Percentiles rank a stretch among this genome's conserved stretches.
Conservation (phyloP, 2,329 filamentous ascomycete species). For the Chrysoporthe cubensis region DNA sequence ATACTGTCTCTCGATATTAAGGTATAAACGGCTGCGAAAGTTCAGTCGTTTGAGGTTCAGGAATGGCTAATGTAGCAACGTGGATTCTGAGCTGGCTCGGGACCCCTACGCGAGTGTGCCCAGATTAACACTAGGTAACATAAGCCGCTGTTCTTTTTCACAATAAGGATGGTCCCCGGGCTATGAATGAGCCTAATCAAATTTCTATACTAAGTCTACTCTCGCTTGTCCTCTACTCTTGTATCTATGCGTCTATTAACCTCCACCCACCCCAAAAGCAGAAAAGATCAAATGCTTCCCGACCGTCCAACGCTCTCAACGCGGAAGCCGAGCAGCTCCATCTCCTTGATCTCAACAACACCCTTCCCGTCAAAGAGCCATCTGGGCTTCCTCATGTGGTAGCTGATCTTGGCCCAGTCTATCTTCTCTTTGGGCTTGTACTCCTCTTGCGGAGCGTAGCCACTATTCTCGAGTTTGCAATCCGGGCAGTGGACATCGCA, state of each 20-base stretch:
- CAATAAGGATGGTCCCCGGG: too few species aligned
- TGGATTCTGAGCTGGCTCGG: too few species aligned
- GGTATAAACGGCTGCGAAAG: too few species aligned
- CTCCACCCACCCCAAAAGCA: not conserved
- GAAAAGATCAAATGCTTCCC: not conserved
- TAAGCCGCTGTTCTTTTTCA: too few species aligned
- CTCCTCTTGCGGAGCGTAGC: conserved; percentile 49
- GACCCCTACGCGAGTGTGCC: too few species aligned
- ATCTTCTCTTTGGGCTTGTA: conserved; percentile 52
- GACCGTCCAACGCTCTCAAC: conserved; percentile 56
- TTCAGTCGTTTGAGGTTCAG: too few species aligned
- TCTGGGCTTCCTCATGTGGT: conserved; percentile 55
- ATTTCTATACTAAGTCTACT: not conserved
- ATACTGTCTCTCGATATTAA: too few species aligned
- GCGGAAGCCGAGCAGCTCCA: conserved; percentile 54
- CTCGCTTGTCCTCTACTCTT: not conserved
- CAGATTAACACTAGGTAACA: too few species aligned
- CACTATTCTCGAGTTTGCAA: conserved; percentile 49
- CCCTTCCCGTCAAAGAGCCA: conserved; percentile 63
- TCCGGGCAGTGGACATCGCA: conserved; percentile 55
- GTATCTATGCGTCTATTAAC: not conserved
- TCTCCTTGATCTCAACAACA: conserved; percentile 52
- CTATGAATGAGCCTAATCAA: not conserved
- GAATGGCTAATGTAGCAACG: too few species aligned
- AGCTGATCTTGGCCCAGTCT: conserved; percentile 56